Evolutionary conservation across 2,329 filamentous ascomycete species (phyloP).

Genomic region (Sarocladiaceae sp.): DNA sequence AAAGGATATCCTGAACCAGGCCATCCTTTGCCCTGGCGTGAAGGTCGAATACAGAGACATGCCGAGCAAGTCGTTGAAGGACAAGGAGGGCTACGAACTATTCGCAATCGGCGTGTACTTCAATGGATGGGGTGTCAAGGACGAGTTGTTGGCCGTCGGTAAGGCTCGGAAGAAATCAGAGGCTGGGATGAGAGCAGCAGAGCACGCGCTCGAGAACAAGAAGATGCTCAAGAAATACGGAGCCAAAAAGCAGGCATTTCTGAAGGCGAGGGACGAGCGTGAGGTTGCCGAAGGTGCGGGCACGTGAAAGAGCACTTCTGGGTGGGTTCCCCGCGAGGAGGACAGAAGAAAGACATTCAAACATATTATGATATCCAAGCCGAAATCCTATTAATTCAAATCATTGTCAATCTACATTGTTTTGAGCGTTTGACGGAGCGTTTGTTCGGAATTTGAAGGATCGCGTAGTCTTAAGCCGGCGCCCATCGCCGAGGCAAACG

Average conservation of each 20-base stretch:
- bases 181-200: conserved; percentile 61
- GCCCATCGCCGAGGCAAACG: conserved; percentile 1
- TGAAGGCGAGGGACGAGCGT: conserved; percentile 23
- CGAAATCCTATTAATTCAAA: no score
- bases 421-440: background rate
- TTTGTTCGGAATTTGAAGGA: conserved; percentile 1
- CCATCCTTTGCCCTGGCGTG: conserved; percentile 50
- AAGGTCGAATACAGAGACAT: conserved; percentile 57
- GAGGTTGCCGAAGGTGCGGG: no score
- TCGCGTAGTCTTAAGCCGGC: conserved; percentile 1
- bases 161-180: conserved; percentile 62
- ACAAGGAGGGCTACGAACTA: conserved; percentile 33
- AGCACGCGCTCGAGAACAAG: conserved; percentile 57
- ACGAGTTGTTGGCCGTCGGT: conserved; percentile 56
- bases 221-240: conserved; percentile 49
- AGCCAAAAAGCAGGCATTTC: conserved; percentile 40
- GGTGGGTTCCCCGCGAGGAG: no score
- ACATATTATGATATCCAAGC: no score
- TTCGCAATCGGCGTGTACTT: conserved; percentile 61
- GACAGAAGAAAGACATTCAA: no score
- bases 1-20: conserved; percentile 24
- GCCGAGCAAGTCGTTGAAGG: conserved; percentile 40
- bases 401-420: no score
- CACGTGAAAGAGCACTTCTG: background rate
- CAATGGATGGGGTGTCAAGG: conserved; percentile 61